Base-by-base conservation (phyloP, 441 rosid species). In the Oxalis stricta region DNA sequence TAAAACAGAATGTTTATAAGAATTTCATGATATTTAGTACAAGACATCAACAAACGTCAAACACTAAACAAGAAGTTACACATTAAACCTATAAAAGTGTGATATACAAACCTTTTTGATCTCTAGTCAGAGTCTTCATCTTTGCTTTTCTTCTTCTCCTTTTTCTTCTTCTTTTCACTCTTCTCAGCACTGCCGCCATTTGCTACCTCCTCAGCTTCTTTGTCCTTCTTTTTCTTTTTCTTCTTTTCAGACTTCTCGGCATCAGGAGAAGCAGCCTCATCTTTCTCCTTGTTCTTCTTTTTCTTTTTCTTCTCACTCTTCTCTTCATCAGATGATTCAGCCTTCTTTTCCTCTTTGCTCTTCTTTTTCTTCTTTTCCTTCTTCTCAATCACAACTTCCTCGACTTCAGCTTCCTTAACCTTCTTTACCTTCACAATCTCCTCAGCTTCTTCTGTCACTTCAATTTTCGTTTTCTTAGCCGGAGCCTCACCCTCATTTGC, bases 191-290 rank as follows among this genome's bases (percentile, higher is more conserved):
- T 65, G 13, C 50, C 65, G 30, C 33, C 19, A 39, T 36, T 47
- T 13, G 46, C 46, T 3, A 56, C 55, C 24, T 61, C 86, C 22
- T 48, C 67, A 0, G 55, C 60, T 32, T 71, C 73, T 58, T 75
- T 70, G 38, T 62, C 60, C 50, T 79, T 72, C 69, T 79, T 79
- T 54, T 69, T 76, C 55, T 81, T 75, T 46, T 70, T 78, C 69
- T 59, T 59, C 58, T 76, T 72, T 55, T 30, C 68, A 0, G 53
- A 51, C 48, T 65, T 70, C 40, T 61, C 69, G 11, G 66, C 7
- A 14, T 52, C 69, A 6, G 60, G 68, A 18, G 73, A 48, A 18
- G 29, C 48, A 42, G 55, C 40, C 18, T 53, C 61, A 2, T 33
- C 55, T 41, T 50, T 52, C 10, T 63, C 67, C 14, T 65, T 50